These are phyloP conservation scores for Tremella fuciformis DNA, from an alignment of 768 basidiomycete species.

Conservation along the genomic window DNA sequence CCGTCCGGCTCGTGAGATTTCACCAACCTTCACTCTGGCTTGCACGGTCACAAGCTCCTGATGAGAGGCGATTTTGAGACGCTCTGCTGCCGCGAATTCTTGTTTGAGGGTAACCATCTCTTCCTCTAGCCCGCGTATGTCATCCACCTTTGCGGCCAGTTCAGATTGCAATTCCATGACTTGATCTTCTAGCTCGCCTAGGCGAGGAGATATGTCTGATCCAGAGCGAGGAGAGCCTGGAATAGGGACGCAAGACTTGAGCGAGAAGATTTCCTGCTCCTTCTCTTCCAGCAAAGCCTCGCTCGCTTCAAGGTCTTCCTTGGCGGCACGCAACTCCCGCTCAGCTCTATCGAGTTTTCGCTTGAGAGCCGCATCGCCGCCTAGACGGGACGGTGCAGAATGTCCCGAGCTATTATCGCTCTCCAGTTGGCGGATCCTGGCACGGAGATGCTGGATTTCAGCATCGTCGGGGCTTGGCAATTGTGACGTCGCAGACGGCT, in stretches of 20 bases:
- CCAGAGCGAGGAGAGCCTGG: not conserved
- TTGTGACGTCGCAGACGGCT: not conserved
- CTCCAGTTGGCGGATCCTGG: conserved; percentile 15
- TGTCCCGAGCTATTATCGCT: not conserved
- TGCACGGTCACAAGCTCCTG: not conserved
- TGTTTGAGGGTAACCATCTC: not conserved
- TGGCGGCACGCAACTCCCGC: conserved; percentile 2
- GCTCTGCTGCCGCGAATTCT: not conserved
- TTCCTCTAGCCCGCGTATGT: not conserved
- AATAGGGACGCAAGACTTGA: conserved; percentile 1
- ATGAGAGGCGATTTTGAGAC: not conserved
- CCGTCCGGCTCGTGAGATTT: not conserved
- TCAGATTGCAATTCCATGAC: not conserved
- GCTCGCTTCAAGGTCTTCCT: conserved; percentile 9
- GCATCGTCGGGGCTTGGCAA: not conserved
- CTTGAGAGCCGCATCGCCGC: not conserved
- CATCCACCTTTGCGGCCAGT: not conserved
- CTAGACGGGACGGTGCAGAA: not conserved
- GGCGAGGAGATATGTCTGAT: not conserved
- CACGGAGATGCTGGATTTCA: conserved; percentile 11
- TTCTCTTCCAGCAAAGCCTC: conserved; percentile 9
- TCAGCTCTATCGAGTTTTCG: conserved; percentile 6
- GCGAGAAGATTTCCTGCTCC: conserved; percentile 10
- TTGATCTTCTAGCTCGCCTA: not conserved
- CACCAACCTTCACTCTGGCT: not conserved